These are phyloP conservation scores for Rhodotorula sp. DNA, from an alignment of 1,284 basidiomycete species.

Conservation along the genomic window DNA sequence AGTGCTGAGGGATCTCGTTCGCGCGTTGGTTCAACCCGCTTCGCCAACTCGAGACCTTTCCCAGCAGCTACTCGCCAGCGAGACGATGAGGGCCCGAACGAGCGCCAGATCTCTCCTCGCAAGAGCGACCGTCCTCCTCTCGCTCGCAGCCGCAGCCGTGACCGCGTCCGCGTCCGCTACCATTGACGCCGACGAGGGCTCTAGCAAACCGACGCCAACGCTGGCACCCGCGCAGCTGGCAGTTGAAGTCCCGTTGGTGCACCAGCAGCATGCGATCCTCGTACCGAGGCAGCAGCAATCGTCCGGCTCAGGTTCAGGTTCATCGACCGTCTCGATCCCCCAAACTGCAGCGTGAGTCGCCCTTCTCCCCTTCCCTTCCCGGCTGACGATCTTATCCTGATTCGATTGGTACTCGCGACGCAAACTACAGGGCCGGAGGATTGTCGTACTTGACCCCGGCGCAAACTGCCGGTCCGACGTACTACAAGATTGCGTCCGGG, in stretches of 20 bases:
- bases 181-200: not conserved
- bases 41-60: no score
- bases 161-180: not conserved
- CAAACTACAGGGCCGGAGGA: slow-evolving; percentile 56
- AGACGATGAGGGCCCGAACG: not conserved
- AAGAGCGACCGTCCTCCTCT: not conserved
- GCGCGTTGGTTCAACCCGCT: no score
- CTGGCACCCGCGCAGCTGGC: not conserved
- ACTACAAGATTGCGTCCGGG: slow-evolving; percentile 73
- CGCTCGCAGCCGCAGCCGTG: not conserved
- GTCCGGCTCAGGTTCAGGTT: not conserved
- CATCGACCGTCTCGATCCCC: slow-evolving; percentile 21
- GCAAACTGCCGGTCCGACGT: slow-evolving; percentile 68
- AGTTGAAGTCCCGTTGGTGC: no score
- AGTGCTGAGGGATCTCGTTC: no score
- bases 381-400: not conserved
- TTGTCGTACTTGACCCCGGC: slow-evolving; percentile 76
- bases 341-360: slow-evolving; percentile 27
- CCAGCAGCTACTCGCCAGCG: no score
- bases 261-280: not conserved
- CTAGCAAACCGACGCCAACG: not conserved
- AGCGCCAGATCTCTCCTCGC: not conserved
- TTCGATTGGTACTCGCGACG: not conserved
- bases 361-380: no score
- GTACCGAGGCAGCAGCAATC: not conserved